Base-by-base conservation (phyloP, 345 rosid genomes). In the Psidium guajava region DNA sequence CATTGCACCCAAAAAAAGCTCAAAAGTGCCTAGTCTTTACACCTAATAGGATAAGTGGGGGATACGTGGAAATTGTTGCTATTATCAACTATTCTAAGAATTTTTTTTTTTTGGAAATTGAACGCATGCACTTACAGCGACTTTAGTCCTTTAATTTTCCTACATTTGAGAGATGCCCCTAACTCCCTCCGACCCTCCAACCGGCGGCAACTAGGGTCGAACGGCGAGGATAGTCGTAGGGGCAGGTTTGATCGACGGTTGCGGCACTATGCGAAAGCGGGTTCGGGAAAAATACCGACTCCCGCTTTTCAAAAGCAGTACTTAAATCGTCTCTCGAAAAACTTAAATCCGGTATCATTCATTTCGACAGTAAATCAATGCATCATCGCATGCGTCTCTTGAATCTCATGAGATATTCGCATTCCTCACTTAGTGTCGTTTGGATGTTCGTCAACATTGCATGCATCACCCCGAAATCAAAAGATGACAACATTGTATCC, bases 11-110 rank as follows among this genome's bases (percentile, higher is more conserved):
- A 69, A 36, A 69, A 69, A 28, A 69, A 2, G 80, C 80, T 77
- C 22, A 8, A 83, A 83, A 86, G 87, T 55, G 52, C 40, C 27
- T 73, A 42, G 69, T 75, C 88, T 85, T 87, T 87, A 85, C 87
- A 85, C 87, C 89, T 81, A 88, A 82, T 36, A 1, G 13, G 80
- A 69, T 69, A 69, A 69, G 80, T 80, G 53, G 25, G 82, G 82
- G 44, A 0, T 52, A 28, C 73, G 81, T 84, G 82, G 49, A 25
- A 18, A 64, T 1, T 64, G 15, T 14, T 28, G 15, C 7, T 14
- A 61, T 61, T 28, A 61, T 61, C 10, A 10, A 61, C 74, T 61
- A 20, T 61, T 28, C 42, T 3, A 61, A 28, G 74, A 28, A 61
- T 28, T 18, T 6, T 61, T 28, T 28, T 61, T 27, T 14, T 27